These are phyloP conservation scores for Arabidopsis suecica DNA, from an alignment of 345 rosid species.

Conservation along the genomic window DNA sequence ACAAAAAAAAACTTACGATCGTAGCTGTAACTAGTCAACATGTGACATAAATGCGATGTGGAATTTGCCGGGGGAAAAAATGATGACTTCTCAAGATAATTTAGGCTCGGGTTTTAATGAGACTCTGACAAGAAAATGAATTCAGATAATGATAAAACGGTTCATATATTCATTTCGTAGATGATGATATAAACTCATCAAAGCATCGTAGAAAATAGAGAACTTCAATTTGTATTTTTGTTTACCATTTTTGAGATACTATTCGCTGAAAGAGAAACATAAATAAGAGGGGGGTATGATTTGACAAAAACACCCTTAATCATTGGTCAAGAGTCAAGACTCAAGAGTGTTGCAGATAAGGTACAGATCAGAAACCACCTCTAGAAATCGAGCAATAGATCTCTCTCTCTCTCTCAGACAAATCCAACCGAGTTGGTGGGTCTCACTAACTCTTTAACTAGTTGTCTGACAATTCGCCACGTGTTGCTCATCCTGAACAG, in stretches of 20 bases:
- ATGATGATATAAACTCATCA: conserved; percentile 12
- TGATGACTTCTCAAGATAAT: not conserved
- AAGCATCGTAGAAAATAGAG: conserved; percentile 1
- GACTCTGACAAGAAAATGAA: conserved; percentile 20
- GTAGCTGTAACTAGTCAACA: conserved; percentile 19
- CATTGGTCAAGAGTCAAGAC: conserved; percentile 27
- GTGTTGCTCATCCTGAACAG: conserved; percentile 30
- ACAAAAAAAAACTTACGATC: not conserved
- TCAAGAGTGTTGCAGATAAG: conserved; percentile 33
- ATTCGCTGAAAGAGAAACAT: conserved; percentile 3
- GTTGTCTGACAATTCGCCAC: conserved; percentile 25
- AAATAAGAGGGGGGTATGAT: not conserved
- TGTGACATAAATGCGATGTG: conserved; percentile 24
- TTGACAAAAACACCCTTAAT: conserved; percentile 46
- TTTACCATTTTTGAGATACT: not conserved
- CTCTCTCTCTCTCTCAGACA: conserved; percentile 29
- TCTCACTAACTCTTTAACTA: conserved; percentile 13
- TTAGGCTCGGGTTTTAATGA: not conserved
- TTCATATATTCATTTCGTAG: not conserved
- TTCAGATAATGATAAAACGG: conserved; percentile 11
- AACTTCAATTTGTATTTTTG: not conserved
- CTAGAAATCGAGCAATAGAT: conserved; percentile 47
- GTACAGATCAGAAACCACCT: conserved; percentile 45
- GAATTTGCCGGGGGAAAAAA: conserved; percentile 1
- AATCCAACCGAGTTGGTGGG: conserved; percentile 26